Conservation (phyloP, 345 rosid genomes). For the Gossypium rotundifolium region DNA sequence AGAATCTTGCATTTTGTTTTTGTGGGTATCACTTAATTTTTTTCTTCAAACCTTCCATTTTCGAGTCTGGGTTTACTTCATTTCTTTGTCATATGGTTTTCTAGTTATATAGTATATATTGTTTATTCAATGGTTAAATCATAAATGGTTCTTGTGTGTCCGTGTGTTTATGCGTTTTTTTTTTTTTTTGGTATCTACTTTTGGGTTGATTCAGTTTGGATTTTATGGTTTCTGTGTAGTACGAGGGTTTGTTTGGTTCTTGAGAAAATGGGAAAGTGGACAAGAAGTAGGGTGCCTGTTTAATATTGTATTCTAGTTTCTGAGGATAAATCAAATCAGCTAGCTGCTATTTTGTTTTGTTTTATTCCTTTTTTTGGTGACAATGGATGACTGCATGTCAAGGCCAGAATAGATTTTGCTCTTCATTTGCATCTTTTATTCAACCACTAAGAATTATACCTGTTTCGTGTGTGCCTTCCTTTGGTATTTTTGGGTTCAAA, state of each 20-base stretch:
- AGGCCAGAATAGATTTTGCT: neutral
- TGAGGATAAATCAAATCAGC: neutral
- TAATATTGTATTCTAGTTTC: neutral
- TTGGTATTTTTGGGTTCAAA: neutral
- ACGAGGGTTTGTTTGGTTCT: neutral
- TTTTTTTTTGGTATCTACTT: neutral
- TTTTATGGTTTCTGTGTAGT: neutral
- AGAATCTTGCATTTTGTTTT: neutral
- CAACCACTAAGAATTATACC: neutral
- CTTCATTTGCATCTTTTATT: neutral
- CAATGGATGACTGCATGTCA: neutral
- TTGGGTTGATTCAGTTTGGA: neutral
- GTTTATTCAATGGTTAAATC: neutral
- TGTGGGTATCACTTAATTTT: neutral
- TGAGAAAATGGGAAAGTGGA: neutral
- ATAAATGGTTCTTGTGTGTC: neutral
- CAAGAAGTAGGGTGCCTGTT: neutral
- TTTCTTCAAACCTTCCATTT: neutral
- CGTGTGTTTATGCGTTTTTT: too few relatives aligned
- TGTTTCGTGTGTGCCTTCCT: neutral
- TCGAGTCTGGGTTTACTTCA: neutral
- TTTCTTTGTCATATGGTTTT: neutral
- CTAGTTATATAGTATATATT: neutral
- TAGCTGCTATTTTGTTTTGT: neutral
- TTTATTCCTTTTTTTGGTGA: neutral